Evolutionary conservation across 2,329 filamentous ascomycete genomes (phyloP), one percentile per base, ranked within the genome.

Genomic region (Xylariaceae sp.): DNA sequence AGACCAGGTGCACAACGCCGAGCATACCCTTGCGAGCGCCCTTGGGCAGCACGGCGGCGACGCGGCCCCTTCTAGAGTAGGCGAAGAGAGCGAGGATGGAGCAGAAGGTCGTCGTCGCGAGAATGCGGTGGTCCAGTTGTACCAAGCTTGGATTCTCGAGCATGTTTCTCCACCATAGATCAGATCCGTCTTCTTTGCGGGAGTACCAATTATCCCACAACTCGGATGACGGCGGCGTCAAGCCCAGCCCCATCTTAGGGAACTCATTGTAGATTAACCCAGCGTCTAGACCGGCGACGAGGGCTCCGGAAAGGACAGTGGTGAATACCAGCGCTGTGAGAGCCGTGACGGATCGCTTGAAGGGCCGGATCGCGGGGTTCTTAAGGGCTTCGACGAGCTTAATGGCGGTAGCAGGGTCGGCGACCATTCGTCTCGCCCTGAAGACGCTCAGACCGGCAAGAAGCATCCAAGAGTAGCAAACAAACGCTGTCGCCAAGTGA

Each of bases 241-340:
- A 72, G 10, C 90, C 89, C 3, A 81, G 68, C 7, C 93, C 93
- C 93, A 98, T 98, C 68, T 80, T 88, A 6, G 93, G 93, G 66
- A 98, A 97, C 67, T 98, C 90, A 66, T 98, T 98, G 75, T 98
- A 98, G 68, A 98, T 97, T 45, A 98, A 76, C 7, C 93, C 93
- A 7, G 93, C 93, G 63, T 98, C 93, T 12, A 98, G 83, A 23
- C 93, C 93, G 6, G 93, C 93, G 23, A 98, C 93, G 2, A 98
- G 79, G 5, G 85, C 92, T 43, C 92, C 93, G 4, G 93, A 96
- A 79, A 98, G 88, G 61, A 88, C 90, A 4, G 93, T 98, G 25
- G 79, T 75, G 69, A 95, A 97, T 56, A 95, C 83, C 21, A 98
- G 79, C 3, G 76, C 73, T 7, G 85, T 79, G 21, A 97, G 75